Evolutionary conservation across 805 yeast genomes (phyloP).

Genomic region (Candida ponderosae): DNA sequence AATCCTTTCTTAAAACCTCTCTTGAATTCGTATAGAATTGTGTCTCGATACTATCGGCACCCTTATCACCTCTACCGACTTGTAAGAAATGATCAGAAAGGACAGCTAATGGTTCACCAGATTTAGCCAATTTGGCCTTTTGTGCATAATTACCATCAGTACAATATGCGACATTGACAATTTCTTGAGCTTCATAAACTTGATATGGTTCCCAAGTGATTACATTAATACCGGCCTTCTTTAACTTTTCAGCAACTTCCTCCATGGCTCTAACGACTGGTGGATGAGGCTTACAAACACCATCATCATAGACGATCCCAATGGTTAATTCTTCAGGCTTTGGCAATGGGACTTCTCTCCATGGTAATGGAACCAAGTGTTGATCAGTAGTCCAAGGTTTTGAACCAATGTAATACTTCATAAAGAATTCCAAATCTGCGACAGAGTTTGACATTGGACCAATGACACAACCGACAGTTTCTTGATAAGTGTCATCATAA

Average conservation of each 20-base stretch:
- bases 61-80: constrained; percentile 22
- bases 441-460: constrained; percentile 63
- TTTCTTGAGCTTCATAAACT: constrained; percentile 49
- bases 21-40: constrained; percentile 20
- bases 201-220: constrained; percentile 51
- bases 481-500: constrained; percentile 23
- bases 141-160: constrained; percentile 65
- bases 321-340: constrained; percentile 41
- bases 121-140: constrained; percentile 38
- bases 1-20: constrained; percentile 47
- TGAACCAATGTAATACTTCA: constrained; percentile 42
- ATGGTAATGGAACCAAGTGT: constrained; percentile 27
- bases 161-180: constrained; percentile 46
- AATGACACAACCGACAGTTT: constrained; percentile 55
- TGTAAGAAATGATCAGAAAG: constrained; percentile 56
- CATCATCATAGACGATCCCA: constrained; percentile 59
- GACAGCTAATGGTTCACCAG: constrained; percentile 65
- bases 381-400: constrained; percentile 53
- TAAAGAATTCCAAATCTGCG: constrained; percentile 62
- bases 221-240: constrained; percentile 50
- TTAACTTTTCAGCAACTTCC: constrained; percentile 45
- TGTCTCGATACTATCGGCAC: background rate
- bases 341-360: constrained; percentile 28
- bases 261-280: constrained; percentile 53
- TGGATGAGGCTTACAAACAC: constrained; percentile 59